Percentiles rank a stretch among this genome's conserved stretches.
Evolutionary conservation across 2,329 filamentous ascomycete species (phyloP).

Genomic region (Paecilomyces formosus): DNA sequence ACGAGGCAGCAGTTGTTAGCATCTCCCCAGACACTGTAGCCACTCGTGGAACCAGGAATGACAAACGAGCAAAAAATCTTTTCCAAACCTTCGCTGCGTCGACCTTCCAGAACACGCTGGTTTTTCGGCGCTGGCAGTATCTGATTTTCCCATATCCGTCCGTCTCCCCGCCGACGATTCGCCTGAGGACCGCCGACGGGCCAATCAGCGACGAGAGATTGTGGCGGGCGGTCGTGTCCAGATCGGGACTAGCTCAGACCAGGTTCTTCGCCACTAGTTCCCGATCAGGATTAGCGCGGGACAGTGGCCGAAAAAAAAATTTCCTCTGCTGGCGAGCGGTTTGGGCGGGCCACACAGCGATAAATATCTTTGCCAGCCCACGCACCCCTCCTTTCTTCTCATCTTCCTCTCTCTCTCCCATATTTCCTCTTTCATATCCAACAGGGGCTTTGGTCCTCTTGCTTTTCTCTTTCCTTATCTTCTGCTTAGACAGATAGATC

Average conservation of each 20-base stretch:
- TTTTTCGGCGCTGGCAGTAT: neutral
- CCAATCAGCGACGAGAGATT: neutral
- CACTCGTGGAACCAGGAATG: neutral
- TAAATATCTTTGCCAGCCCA: conserved; percentile 26
- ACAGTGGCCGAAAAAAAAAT: conserved; percentile 16
- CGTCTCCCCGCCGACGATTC: neutral
- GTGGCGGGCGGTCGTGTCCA: conserved; percentile 9
- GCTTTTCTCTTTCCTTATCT: conserved; percentile 16
- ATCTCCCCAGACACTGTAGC: neutral
- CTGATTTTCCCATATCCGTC: neutral
- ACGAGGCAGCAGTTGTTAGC: neutral
- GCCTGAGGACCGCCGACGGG: neutral
- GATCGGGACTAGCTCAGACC: conserved; percentile 13
- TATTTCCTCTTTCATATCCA: conserved; percentile 2
- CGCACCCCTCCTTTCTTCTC: conserved; percentile 11
- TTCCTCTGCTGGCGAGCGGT: conserved; percentile 1
- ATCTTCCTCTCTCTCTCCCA: conserved; percentile 11
- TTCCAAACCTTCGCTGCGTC: neutral
- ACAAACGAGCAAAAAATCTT: neutral
- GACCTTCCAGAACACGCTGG: neutral
- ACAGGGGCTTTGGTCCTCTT: conserved; percentile 3
- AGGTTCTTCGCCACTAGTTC: conserved; percentile 11
- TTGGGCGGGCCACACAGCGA: conserved; percentile 25
- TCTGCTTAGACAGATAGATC: conserved; percentile 27
- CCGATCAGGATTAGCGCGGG: conserved; percentile 14